These are phyloP conservation scores for Grosmannia penicillata DNA, from an alignment of 2,329 filamentous ascomycete genomes.

Conservation along the genomic window DNA sequence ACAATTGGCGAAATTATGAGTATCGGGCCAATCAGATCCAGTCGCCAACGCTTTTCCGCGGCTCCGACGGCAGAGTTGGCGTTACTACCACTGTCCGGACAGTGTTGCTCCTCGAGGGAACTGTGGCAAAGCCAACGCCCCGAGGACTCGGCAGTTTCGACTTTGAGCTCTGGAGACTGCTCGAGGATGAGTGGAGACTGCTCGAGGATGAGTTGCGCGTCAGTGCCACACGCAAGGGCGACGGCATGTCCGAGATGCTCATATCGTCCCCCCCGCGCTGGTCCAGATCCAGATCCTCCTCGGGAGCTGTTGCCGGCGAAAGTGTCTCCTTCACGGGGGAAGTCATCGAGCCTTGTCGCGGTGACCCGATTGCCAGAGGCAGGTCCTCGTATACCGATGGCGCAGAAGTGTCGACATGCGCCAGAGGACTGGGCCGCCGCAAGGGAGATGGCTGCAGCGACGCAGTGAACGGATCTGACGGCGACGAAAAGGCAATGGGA, in stretches of 20 bases:
- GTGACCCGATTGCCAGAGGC: too few species aligned
- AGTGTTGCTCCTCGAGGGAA: constrained; percentile 12
- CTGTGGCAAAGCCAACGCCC: constrained; percentile 26
- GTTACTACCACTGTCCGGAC: too few species aligned
- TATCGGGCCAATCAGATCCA: constrained; percentile 11
- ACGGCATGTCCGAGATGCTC: constrained; percentile 10
- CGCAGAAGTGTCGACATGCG: constrained; percentile 1
- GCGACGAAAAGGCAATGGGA: background rate
- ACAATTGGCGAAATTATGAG: too few species aligned
- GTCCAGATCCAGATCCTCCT: too few species aligned
- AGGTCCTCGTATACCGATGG: too few species aligned
- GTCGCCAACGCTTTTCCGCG: constrained; percentile 5
- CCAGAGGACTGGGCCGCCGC: constrained; percentile 8
- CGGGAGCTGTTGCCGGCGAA: too few species aligned
- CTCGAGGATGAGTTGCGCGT: constrained; percentile 28
- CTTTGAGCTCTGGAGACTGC: constrained; percentile 17
- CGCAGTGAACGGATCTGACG: background rate
- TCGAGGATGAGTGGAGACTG: too few species aligned
- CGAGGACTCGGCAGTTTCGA: constrained; percentile 26
- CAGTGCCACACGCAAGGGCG: background rate
- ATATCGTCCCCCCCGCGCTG: constrained; percentile 1
- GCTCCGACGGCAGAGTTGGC: background rate
- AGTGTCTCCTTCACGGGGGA: too few species aligned
- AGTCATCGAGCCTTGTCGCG: too few species aligned
- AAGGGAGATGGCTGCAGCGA: background rate